Base-by-base conservation (phyloP, 2,329 filamentous ascomycete genomes). In the Epichloe amarillans region DNA sequence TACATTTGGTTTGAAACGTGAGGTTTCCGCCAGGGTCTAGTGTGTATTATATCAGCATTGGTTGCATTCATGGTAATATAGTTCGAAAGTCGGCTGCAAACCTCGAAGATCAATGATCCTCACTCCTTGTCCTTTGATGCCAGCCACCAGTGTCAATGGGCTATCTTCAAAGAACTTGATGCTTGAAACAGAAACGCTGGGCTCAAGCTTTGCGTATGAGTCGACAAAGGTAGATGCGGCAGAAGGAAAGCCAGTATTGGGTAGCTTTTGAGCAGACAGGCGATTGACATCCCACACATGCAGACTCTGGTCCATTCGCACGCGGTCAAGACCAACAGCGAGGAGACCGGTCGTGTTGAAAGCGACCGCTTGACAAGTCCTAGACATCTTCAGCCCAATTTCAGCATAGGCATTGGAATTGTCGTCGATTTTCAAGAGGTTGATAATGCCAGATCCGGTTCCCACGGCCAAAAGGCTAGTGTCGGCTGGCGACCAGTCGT, bases 211-310 rank as follows among this genome's bases (percentile, higher is more conserved):
- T 63, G 80, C 66, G 61, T 77, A 64, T 54, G 85, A 70, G 65
- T 81, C 75, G 61, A 76, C 65, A 62, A 79, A 66, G 61, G 72
- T 58, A 64, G 76, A 64, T 39, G 70, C 64, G 46, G 73, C 70
- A 2, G 67, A 57, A 2, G 74, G 71, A 35, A 79, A 80, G 23
- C 79, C 80, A 35, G 66, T 67, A 19, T 65, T 64, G 15, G 63
- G 67, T 36, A 70, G 62, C 57, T 73, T 73, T 64, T 75, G 68
- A 42, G 66, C 72, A 19, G 72, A 75, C 46, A 80, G 72, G 39
- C 79, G 78, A 57, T 79, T 83, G 50, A 89, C 75, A 64, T 94
- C 86, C 78, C 86, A 93, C 33, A 93, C 83, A 59, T 91, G 87
- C 46, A 94, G 73, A 58, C 85, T 89, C 55, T 84, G 80, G 61